Evolutionary conservation across 148 eudicot genomes (phyloP).

Genomic region (Hydrangea macrophylla): DNA sequence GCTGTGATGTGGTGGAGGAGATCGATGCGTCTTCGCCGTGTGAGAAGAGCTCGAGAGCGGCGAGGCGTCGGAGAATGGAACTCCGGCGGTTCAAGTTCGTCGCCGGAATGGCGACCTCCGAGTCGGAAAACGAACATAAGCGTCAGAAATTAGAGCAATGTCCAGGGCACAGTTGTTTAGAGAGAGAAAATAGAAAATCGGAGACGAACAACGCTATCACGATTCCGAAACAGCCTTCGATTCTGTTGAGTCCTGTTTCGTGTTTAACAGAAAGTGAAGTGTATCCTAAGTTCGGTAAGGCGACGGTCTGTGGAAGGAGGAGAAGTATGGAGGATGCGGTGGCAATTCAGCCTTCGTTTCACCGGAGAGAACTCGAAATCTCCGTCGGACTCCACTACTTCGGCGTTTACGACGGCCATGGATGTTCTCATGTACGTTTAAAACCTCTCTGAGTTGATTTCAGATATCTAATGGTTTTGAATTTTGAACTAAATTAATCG

Average conservation of each 20-base stretch:
- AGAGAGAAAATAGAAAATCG: too few relatives aligned
- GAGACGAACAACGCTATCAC: background rate
- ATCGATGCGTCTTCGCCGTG: conserved; percentile 23
- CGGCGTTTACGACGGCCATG: conserved; percentile 83
- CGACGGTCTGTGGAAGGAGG: conserved; percentile 69
- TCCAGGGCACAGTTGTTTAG: too few relatives aligned
- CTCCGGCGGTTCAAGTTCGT: conserved; percentile 40
- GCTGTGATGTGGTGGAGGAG: conserved; percentile 36
- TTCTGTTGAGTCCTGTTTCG: background rate
- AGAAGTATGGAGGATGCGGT: conserved; percentile 86
- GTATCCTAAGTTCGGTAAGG: conserved; percentile 53
- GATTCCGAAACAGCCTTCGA: background rate
- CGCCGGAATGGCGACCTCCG: conserved; percentile 14
- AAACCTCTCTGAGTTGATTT: too few relatives aligned
- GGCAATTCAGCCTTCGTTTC: conserved; percentile 56
- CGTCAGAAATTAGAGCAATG: conserved; percentile 29
- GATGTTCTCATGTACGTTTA: conserved; percentile 70
- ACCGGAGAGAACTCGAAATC: conserved; percentile 2
- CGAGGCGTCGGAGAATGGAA: conserved; percentile 58
- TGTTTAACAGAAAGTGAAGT: too few relatives aligned
- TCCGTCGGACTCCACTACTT: conserved; percentile 41
- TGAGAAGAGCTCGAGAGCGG: conserved; percentile 35
- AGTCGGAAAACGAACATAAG: conserved; percentile 27
- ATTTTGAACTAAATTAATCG: background rate
- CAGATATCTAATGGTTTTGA: too few relatives aligned